phyloP scores from a whole-genome alignment of 2,329 filamentous ascomycete genomes.

The Emergomyces africanus region DNA sequence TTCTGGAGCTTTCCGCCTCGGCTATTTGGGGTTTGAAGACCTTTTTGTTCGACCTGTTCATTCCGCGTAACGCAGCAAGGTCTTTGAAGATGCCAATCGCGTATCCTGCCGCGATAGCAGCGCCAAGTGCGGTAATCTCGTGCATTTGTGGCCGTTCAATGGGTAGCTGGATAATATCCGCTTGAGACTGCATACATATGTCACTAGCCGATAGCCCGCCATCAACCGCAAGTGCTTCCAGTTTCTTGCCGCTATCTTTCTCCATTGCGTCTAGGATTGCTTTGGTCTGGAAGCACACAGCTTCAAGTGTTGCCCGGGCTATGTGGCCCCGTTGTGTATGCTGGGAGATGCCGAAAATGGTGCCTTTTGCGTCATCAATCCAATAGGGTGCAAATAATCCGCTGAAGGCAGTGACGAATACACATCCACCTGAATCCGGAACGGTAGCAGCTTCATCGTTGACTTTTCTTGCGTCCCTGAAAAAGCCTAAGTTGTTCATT shows the following conservation, averaged over 20 bases:
- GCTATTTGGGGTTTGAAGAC: constrained; percentile 57
- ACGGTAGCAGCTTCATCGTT: constrained; percentile 52
- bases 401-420: constrained; percentile 83
- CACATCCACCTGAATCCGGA: constrained; percentile 66
- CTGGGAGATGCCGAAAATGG: constrained; percentile 69
- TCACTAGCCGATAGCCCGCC: constrained; percentile 74
- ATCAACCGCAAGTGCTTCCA: constrained; percentile 68
- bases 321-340: constrained; percentile 79
- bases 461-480: constrained; percentile 49
- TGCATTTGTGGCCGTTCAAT: constrained; percentile 79
- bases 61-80: constrained; percentile 58
- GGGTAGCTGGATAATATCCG: constrained; percentile 70
- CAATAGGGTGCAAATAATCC: constrained; percentile 88
- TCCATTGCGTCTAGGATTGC: constrained; percentile 89
- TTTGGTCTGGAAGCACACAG: constrained; percentile 84
- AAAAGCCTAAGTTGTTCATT: constrained; percentile 53
- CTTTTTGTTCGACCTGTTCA: constrained; percentile 57
- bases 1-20: constrained; percentile 43
- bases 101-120: constrained; percentile 80
- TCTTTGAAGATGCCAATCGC: constrained; percentile 66
- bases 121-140: constrained; percentile 78
- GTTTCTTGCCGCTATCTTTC: constrained; percentile 63
- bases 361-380: constrained; percentile 87
- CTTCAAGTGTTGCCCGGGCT: constrained; percentile 77
- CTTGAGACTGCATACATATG: constrained; percentile 84